These are phyloP conservation scores for Funneliformis caledonium DNA, from an alignment of 371 early-diverging fungal species.

Conservation along the genomic window DNA sequence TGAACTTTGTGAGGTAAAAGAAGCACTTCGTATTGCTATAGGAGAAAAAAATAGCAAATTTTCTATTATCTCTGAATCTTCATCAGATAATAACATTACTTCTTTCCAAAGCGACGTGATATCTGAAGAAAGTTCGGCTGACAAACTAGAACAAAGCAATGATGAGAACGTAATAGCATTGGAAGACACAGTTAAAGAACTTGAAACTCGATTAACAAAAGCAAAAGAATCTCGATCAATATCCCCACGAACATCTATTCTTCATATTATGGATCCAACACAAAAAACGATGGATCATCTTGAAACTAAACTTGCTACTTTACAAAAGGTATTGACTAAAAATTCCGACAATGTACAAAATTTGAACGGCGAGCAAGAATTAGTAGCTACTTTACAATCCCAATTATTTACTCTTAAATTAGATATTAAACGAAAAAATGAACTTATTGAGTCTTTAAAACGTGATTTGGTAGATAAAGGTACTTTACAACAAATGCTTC, in stretches of 20 bases:
- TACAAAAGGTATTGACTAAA: not conserved
- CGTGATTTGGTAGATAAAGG: constrained; percentile 8
- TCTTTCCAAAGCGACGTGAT: not conserved
- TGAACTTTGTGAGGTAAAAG: constrained; percentile 10
- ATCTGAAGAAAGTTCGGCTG: constrained; percentile 11
- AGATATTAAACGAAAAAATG: constrained; percentile 17
- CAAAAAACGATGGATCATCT: constrained; percentile 6
- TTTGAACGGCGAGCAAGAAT: constrained; percentile 1
- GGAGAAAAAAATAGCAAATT: constrained; percentile 12
- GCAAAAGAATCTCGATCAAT: constrained; percentile 15
- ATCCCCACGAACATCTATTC: not conserved
- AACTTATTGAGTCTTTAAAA: constrained; percentile 21
- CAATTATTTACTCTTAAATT: not conserved
- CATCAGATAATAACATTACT: not conserved
- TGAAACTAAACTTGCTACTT: not conserved
- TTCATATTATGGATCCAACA: constrained; percentile 2
- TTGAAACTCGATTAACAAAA: constrained; percentile 27
- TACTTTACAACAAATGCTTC: not conserved
- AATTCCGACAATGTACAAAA: not conserved
- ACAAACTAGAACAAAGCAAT: constrained; percentile 3
- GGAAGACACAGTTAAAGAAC: constrained; percentile 23
- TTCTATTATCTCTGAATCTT: not conserved
- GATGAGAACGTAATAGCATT: constrained; percentile 16
- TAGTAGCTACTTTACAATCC: not conserved
- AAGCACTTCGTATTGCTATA: constrained; percentile 13